Percentiles rank a stretch among this genome's conserved stretches.
phyloP scores from a whole-genome alignment of 2,329 filamentous ascomycete genomes.

The Fusarium nurragi region DNA sequence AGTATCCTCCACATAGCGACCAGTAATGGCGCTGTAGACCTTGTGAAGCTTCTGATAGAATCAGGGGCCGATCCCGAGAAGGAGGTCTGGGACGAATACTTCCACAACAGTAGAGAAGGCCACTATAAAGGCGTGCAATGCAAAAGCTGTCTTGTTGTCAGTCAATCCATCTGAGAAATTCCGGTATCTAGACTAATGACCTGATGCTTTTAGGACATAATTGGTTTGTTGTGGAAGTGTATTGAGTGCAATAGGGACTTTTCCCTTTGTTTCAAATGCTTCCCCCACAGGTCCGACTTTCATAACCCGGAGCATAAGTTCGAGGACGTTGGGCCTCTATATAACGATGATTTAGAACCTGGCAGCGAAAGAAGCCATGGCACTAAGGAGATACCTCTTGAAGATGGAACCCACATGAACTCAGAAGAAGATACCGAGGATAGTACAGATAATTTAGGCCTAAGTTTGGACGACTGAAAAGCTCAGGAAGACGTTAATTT shows the following conservation, averaged over 20 bases:
- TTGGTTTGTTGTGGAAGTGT: neutral
- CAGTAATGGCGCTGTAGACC: neutral
- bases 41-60: neutral
- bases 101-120: neutral
- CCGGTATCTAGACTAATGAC: rapidly evolving
- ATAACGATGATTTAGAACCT: neutral
- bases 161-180: neutral
- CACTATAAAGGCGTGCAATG: neutral
- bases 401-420: neutral
- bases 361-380: neutral
- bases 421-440: too few relatives aligned
- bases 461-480: too few relatives aligned
- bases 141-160: neutral
- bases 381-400: neutral
- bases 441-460: too few relatives aligned
- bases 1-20: neutral
- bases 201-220: neutral
- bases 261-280: neutral
- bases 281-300: neutral
- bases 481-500: too few relatives aligned
- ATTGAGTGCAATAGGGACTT: neutral
- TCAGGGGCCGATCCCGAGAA: neutral
- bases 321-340: neutral
- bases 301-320: neutral
- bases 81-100: neutral